Conservation (phyloP, 768 basidiomycete species). For the Clavulina sp. region DNA sequence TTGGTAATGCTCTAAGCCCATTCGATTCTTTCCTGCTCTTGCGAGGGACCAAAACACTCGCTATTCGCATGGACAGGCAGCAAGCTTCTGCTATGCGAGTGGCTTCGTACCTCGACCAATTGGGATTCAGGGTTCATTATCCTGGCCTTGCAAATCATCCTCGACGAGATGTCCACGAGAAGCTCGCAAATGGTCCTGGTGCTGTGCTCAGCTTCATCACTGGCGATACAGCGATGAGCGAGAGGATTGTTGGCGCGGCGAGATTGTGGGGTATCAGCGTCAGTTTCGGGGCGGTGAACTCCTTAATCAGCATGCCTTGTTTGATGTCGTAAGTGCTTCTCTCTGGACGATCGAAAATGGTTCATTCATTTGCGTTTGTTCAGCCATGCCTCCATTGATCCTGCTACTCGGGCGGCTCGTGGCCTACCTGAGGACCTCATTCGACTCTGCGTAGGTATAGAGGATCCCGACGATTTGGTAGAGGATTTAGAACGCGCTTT, state of each 20-base stretch:
- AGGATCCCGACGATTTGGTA: constrained; percentile 80
- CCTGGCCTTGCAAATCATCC: constrained; percentile 77
- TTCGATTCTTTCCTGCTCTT: constrained; percentile 94
- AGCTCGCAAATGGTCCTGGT: constrained; percentile 80
- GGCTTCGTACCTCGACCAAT: constrained; percentile 62
- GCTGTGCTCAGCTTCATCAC: constrained; percentile 93
- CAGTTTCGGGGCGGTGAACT: constrained; percentile 96
- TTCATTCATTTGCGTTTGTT: constrained; percentile 5
- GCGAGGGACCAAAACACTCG: constrained; percentile 89
- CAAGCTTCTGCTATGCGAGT: constrained; percentile 68
- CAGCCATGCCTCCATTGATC: constrained; percentile 95
- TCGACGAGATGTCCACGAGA: constrained; percentile 70
- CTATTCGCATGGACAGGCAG: constrained; percentile 90
- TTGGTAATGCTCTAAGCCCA: constrained; percentile 87
- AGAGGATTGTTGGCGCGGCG: constrained; percentile 82
- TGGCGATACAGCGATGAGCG: constrained; percentile 75
- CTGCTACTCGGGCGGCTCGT: constrained; percentile 85
- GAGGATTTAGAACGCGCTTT: constrained; percentile 92
- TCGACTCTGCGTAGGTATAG: constrained; percentile 94
- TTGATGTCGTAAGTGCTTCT: constrained; percentile 81
- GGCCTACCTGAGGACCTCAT: constrained; percentile 98
- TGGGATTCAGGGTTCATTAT: constrained; percentile 86
- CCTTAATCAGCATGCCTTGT: constrained; percentile 96
- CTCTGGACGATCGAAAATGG: neutral
- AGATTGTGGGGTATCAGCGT: constrained; percentile 95